These are phyloP conservation scores for Themeda triandra DNA, from an alignment of 176 grass and related monocot species.

Conservation along the genomic window DNA sequence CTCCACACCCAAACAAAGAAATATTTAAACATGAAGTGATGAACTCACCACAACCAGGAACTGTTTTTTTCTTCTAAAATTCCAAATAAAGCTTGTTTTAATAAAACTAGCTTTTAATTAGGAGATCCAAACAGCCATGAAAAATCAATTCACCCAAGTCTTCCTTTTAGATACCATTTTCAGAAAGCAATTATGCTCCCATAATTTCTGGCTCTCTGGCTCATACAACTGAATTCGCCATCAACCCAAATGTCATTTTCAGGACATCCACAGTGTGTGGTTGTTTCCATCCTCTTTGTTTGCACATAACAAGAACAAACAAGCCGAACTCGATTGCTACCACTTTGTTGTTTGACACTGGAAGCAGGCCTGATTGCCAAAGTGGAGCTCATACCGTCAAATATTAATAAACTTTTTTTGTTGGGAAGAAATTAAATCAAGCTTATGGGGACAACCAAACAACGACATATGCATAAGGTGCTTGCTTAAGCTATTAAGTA, in stretches of 20 bases:
- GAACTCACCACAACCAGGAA: neutral
- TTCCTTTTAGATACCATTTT: slow-evolving; percentile 83
- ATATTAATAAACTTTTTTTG: too few species aligned
- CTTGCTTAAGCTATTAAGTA: neutral
- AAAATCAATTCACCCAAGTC: slow-evolving; percentile 52
- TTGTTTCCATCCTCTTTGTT: slow-evolving; percentile 84
- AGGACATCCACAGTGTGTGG: slow-evolving; percentile 74
- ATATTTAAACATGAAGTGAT: neutral
- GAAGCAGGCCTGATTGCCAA: neutral
- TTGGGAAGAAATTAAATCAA: neutral
- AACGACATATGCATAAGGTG: neutral
- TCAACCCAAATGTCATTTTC: slow-evolving; percentile 68
- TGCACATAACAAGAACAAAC: slow-evolving; percentile 32
- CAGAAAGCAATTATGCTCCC: slow-evolving; percentile 85
- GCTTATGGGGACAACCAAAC: neutral
- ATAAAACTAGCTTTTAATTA: neutral
- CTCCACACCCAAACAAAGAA: neutral
- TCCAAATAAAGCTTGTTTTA: neutral
- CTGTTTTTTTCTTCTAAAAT: neutral
- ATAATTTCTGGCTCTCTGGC: slow-evolving; percentile 82
- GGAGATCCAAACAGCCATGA: neutral
- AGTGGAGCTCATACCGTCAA: too few species aligned
- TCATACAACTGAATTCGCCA: slow-evolving; percentile 61
- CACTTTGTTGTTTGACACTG: neutral
- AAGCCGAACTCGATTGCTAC: neutral